phyloP scores from a whole-genome alignment of 2,329 filamentous ascomycete genomes.

The Huntiella bhutanensis region DNA sequence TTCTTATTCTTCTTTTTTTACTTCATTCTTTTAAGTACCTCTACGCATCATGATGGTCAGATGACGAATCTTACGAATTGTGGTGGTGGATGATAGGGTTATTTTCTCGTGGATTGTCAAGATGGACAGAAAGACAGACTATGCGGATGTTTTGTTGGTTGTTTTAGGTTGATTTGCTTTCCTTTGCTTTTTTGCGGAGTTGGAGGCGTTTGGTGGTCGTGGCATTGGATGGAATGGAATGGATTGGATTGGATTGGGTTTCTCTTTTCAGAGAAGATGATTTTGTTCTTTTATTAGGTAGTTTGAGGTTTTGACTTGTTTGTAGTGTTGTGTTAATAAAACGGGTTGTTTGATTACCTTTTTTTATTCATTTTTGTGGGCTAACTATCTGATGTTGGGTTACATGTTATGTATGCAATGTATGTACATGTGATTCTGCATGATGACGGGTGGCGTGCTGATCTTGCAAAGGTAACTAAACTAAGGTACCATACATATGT shows the following conservation, averaged over 20 bases:
- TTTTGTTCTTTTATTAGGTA: background rate
- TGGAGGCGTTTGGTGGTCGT: background rate
- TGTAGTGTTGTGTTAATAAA: background rate
- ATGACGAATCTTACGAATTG: background rate
- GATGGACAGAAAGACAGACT: background rate
- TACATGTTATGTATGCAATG: too few relatives aligned
- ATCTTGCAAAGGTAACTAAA: too few relatives aligned
- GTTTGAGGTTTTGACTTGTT: background rate
- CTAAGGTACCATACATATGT: too few relatives aligned
- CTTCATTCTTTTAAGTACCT: background rate
- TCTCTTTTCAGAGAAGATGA: background rate
- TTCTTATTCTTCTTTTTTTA: background rate
- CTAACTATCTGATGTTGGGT: background rate
- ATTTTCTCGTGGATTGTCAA: too few relatives aligned
- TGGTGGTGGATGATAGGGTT: too few relatives aligned
- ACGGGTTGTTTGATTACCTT: background rate
- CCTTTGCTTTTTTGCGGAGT: background rate
- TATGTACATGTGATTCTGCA: too few relatives aligned
- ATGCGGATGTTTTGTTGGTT: background rate
- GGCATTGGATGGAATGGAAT: background rate
- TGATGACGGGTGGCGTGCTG: too few relatives aligned
- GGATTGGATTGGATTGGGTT: background rate
- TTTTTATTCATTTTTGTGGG: background rate
- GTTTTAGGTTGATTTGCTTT: background rate
- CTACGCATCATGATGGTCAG: conserved; percentile 1